Evolutionary conservation across 2,329 filamentous ascomycete species (phyloP), one percentile per base, ranked within the genome.

Genomic region (Sporothrix dimorphospora): DNA sequence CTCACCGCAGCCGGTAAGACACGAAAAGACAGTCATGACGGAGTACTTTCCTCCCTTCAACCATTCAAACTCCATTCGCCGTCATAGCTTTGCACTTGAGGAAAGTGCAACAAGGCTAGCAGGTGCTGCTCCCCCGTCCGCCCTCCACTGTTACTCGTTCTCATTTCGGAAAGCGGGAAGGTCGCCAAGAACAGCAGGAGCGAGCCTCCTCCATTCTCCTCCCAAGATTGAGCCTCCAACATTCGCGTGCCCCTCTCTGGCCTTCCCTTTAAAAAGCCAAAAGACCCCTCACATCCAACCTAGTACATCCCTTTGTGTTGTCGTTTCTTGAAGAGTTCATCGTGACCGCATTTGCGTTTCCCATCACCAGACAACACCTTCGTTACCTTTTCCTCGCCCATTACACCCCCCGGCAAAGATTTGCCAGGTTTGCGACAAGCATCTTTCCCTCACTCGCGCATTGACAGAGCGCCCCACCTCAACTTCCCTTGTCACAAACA

Each of bases 181-280:
- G 19, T 66, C 27, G 65, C 65, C 65, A 67, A 67, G 65, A 34
- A 67, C n/a, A 65, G 63, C 24, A 67, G 61, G 63, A 49, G 38
- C 45, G 45, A 49, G 19, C 19, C 19, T 45, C 42, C 42, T 5
- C 47, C 4, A 49, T 16, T 6, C 19, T 49, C 8, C 16, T 49
- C 47, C 19, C 47, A 21, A 2, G 6, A 8, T 49, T 49, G 47
- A 49, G 47, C 47, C 47, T 49, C 47, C 19, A 49, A 34, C n/a
- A 9, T 47, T 19, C 61, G 61, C 40, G 42, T 66, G 63, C 63
- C 63, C 63, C 63, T 66, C 63, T 49, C 24, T 47, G 9, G 2
- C 8, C 40, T n/a, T 30, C 24, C 27, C 65, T 38, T 49, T 38
- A 51, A 67, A 51, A 14, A 19, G 16, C 24, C 38, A 27, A 65